Evolutionary conservation across 208 protist species (phyloP), one percentile per base, ranked within the genome.

Genomic region (Crithidia sp.): DNA sequence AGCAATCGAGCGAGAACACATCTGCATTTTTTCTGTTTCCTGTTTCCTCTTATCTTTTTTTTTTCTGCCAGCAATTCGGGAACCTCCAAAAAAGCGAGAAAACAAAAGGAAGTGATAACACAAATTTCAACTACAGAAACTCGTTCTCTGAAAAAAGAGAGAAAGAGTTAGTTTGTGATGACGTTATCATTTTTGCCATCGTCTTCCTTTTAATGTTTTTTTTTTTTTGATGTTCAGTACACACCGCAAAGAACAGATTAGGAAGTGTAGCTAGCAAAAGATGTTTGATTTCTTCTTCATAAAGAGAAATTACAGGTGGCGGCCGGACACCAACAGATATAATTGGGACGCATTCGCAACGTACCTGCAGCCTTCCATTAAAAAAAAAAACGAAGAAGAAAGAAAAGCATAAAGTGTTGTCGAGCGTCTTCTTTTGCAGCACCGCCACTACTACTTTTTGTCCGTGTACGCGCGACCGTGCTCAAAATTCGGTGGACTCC

Each of bases 401-500:
- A 71, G 54, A 3, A 64, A 40, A 49, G 14, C 36, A 10, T 70
- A 61, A 60, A 74, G 44, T 41, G 49, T 41, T 59, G 10, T 44
- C 19, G 60, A 54, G 7, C 45, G 7, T 49, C 45, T 49, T 49
- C 45, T 13, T 49, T 49, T 49, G 7, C 7, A 13, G 9, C 12
- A 49, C 12, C 12, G 7, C 12, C 45, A 49, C 45, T 14, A 49
- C 45, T 67, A 77, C 10, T 69, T 74, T 53, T 65, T 37, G 5
- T 54, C 13, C 1, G 67, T 55, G 10, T 76, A 93, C 43, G 83
- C 88, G 40, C 92, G 74, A 12, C 92, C 92, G n/a, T 83, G 82
- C 17, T 83, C 71, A 69, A 96, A 94, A 58, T 82, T 79, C 14
- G 87, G 79, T 28, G 93, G 93, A 68, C 60, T 87, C 91, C 91